Conservation (phyloP, 164 flowering plant species). For the Vitis rupestris region DNA sequence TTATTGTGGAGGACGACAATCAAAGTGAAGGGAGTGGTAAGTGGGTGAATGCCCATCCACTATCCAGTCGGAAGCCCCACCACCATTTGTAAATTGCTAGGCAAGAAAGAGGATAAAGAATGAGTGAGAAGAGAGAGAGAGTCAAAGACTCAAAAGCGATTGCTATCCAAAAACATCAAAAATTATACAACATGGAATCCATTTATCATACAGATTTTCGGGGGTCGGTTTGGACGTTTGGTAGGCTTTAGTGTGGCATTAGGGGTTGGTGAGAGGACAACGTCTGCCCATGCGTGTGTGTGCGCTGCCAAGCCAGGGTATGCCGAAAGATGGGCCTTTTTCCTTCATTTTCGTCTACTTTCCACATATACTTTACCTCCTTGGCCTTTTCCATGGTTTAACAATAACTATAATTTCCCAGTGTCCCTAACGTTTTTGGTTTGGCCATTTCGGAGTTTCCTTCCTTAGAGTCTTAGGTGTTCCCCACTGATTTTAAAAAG, state of each 20-base stretch:
- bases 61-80: too few relatives aligned
- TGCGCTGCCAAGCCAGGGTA: neutral
- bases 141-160: too few relatives aligned
- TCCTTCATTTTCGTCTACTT: neutral
- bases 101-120: too few relatives aligned
- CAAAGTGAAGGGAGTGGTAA: too few relatives aligned
- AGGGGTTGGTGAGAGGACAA: conserved; percentile 31
- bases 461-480: neutral
- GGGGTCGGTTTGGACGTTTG: conserved; percentile 4
- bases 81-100: too few relatives aligned
- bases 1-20: too few relatives aligned
- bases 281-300: conserved; percentile 13
- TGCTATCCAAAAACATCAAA: too few relatives aligned
- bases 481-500: neutral
- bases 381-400: conserved; percentile 12
- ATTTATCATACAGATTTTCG: too few relatives aligned
- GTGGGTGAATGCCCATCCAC: too few relatives aligned
- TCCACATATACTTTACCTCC: neutral
- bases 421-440: neutral
- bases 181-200: too few relatives aligned
- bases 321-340: conserved; percentile 25
- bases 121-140: too few relatives aligned
- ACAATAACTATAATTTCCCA: neutral
- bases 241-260: conserved; percentile 11
- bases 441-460: conserved; percentile 3